Evolutionary conservation across 805 yeast genomes (phyloP), one percentile per base, ranked within the genome.

Genomic region (Candida silvicultrix): DNA sequence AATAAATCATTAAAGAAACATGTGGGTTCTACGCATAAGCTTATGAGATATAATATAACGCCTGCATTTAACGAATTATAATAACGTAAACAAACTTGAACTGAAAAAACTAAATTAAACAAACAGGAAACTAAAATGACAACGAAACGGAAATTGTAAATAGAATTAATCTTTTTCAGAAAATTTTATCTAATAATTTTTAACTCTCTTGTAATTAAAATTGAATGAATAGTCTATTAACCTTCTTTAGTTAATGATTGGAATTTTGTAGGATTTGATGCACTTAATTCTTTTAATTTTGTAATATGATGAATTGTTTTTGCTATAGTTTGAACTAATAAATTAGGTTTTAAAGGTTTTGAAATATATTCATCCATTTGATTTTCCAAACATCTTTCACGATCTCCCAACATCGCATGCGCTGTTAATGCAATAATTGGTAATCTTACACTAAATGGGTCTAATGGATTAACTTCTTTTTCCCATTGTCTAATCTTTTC

Each of bases 361-460:
- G 94, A 84, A 41, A 88, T 77, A 60, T 89, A 88, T 62, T 89
- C 96, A 64, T 88, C 96, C 96, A 88, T 88, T 51, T 89, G 95
- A 37, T 89, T 89, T 50, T 85, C 85, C 64, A 88, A 69, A 49
- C 95, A 87, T 56, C 85, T 75, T 61, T 88, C 96, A 43, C 96
- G 70, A 64, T 89, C 96, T 41, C 96, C 96, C 69, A 88, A 72
- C 96, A 88, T 89, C 4, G 96, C 96, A 64, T 88, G 96, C 0
- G 96, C 96, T 0, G 96, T 89, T 48, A 88, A 71, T 2, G 96
- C 96, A 57, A 88, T 87, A 55, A 88, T 88, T 19, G 96, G 96
- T 1, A 92, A 83, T 48, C 95, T 74, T 50, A 83, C 80, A 32
- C 86, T 75, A 44, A 82, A 75, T 9, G 82, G 76, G 59, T 80